A percentile compares a stretch with the other conserved stretches of the same genome.
These are phyloP conservation scores for Phytophthora vignae DNA, from an alignment of 352 stramenopile genomes.

Conservation along the genomic window DNA sequence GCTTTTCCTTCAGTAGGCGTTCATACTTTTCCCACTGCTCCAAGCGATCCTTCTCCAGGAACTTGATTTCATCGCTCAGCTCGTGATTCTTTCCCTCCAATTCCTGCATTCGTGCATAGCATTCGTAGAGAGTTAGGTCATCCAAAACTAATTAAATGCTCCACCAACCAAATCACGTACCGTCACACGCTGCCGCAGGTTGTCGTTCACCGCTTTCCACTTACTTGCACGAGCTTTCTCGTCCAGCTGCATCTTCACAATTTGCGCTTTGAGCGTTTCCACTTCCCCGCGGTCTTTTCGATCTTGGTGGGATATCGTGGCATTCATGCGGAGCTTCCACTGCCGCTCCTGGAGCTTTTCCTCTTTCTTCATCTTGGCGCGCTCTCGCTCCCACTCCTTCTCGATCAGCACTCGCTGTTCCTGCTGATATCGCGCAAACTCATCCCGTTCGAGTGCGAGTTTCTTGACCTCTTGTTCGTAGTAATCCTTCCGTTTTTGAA, in stretches of 20 bases:
- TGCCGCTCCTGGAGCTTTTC: constrained; percentile 73
- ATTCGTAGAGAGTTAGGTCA: constrained; percentile 9
- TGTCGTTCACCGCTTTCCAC: constrained; percentile 74
- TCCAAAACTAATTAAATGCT: neutral
- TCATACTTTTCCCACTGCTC: constrained; percentile 83
- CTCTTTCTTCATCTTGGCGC: constrained; percentile 80
- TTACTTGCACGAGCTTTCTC: constrained; percentile 62
- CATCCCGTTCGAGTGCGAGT: constrained; percentile 56
- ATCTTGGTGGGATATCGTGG: constrained; percentile 57
- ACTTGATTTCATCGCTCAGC: constrained; percentile 78
- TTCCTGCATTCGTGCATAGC: constrained; percentile 48
- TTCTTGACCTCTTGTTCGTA: constrained; percentile 73
- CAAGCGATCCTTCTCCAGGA: constrained; percentile 77
- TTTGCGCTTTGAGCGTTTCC: constrained; percentile 82
- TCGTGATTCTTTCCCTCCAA: constrained; percentile 82
- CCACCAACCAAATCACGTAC: constrained; percentile 35
- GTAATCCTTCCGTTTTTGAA: constrained; percentile 76
- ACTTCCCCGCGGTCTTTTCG: constrained; percentile 75
- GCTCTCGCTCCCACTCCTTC: constrained; percentile 75
- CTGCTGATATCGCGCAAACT: constrained; percentile 60
- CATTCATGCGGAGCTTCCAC: constrained; percentile 74
- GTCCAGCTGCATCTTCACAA: constrained; percentile 85
- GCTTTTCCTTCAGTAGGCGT: constrained; percentile 54
- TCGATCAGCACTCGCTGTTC: constrained; percentile 64
- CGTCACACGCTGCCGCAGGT: constrained; percentile 67